phyloP scores from a whole-genome alignment of 2,329 filamentous ascomycete species.

The Ceratocystiopsis sp. region DNA sequence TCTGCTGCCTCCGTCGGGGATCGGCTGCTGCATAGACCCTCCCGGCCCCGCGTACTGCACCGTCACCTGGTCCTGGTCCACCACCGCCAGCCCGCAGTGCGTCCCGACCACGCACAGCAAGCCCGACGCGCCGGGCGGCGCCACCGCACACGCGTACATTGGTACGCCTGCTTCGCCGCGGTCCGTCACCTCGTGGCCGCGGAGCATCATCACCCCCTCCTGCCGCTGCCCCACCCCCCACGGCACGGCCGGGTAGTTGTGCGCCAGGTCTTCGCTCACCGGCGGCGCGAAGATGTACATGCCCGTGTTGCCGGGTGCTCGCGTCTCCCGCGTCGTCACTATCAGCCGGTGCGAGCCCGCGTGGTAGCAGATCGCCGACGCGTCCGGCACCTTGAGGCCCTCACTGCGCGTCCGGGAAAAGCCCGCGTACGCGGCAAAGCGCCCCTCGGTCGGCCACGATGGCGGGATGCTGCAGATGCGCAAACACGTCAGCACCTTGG shows the following conservation, averaged over 20 bases:
- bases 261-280: neutral
- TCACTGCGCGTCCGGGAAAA: conserved; percentile 1
- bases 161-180: too few species aligned
- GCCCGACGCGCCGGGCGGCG: conserved; percentile 19
- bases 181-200: neutral
- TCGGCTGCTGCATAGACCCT: too few species aligned
- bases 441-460: neutral
- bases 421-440: neutral
- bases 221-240: neutral
- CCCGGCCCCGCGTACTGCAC: too few species aligned
- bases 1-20: too few species aligned
- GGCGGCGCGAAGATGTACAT: neutral
- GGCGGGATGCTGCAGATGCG: neutral
- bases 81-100: conserved; percentile 25
- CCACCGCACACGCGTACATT: conserved; percentile 24
- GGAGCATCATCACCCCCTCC: too few species aligned
- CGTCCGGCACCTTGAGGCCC: conserved; percentile 12
- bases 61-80: conserved; percentile 4
- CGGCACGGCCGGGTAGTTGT: too few species aligned
- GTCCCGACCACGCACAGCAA: conserved; percentile 31
- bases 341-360: conserved; percentile 23
- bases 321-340: conserved; percentile 20
- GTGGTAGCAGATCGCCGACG: conserved; percentile 32
- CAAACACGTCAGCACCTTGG: neutral
- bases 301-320: conserved; percentile 15